Conservation (phyloP, 352 stramenopile species). For the Globisporangium solare region DNA sequence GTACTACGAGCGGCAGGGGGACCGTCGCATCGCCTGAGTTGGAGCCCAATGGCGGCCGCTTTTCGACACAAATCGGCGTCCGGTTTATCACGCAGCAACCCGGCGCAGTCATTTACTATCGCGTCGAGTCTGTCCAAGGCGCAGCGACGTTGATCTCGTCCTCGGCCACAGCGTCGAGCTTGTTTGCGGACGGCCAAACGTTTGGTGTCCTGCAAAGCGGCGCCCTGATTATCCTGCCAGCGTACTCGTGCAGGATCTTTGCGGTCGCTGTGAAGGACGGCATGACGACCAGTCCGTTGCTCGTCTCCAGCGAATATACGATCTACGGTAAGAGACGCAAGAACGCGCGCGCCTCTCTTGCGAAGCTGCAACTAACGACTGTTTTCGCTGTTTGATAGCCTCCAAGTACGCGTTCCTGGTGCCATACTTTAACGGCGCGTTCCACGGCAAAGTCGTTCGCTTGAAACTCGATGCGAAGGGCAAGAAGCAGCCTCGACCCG, state of each 20-base stretch:
- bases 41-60: slow-evolving; percentile 51
- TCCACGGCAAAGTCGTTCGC: slow-evolving; percentile 55
- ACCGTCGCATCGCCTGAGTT: slow-evolving; percentile 38
- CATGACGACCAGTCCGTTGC: slow-evolving; percentile 40
- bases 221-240: slow-evolving; percentile 45
- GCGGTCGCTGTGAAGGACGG: slow-evolving; percentile 62
- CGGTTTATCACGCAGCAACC: slow-evolving; percentile 52
- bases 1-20: slow-evolving; percentile 81
- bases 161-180: slow-evolving; percentile 9
- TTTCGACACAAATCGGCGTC: slow-evolving; percentile 50
- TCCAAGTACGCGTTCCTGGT: slow-evolving; percentile 71
- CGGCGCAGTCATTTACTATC: slow-evolving; percentile 57
- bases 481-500: slow-evolving; percentile 68
- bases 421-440: slow-evolving; percentile 64
- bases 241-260: slow-evolving; percentile 54
- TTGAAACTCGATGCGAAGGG: slow-evolving; percentile 70
- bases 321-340: slow-evolving; percentile 48
- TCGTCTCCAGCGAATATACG: slow-evolving; percentile 43
- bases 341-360: neutral
- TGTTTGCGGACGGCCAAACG: slow-evolving; percentile 24
- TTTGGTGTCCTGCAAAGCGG: slow-evolving; percentile 32
- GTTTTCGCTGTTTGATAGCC: slow-evolving; percentile 22
- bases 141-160: slow-evolving; percentile 11
- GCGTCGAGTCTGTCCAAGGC: slow-evolving; percentile 19
- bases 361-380: neutral